Evolutionary conservation across 1,284 basidiomycete genomes (phyloP), one percentile per base, ranked within the genome.

Genomic region (Rhodotorula sp.): DNA sequence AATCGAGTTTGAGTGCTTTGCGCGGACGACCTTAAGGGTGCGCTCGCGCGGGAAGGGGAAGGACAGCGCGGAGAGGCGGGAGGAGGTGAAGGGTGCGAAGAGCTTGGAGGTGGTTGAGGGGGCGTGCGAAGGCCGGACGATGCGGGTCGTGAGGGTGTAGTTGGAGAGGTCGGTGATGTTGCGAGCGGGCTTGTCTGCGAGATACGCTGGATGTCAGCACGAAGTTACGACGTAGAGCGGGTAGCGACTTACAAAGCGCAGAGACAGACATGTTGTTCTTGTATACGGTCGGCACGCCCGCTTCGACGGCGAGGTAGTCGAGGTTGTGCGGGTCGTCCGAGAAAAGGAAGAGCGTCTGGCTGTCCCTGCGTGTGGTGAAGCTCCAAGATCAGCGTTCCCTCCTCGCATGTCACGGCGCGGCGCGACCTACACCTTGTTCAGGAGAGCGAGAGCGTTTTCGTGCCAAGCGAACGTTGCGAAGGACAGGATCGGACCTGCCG

Each of bases 81-180:
- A 31, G 9, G 64, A 52, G 5, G 64, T 66, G 64, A 66, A 66
- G 3, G 64, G 64, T 5, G 59, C 64, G 46, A 66, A 66, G 44
- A 55, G n/a, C n/a, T 34, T 22, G 4, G 34, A 9, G 7, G 31
- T 10, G 62, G 31, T 20, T 10, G 64, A 24, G 5, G 57, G 2
- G 30, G 31, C 13, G 13, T 40, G 10, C 30, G 58, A 37, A 6
- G 59, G 7, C 24, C 34, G 31, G 46, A 57, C 5, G 10, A 47
- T 44, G 46, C 26, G 46, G 11, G 47, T 34, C 26, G 50, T 53
- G 22, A 47, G 50, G 31, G 30, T 26, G 22, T 56, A 47, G 47
- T 30, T 26, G 15, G 37, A 24, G 11, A 22, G 6, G 2, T 40
- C 13, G 37, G 59, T 28, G 26, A 44, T 20, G 50, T 4, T 30